Base-by-base conservation (phyloP, 108 stramenopile genomes). In the Aurantiochytrium sp. region DNA sequence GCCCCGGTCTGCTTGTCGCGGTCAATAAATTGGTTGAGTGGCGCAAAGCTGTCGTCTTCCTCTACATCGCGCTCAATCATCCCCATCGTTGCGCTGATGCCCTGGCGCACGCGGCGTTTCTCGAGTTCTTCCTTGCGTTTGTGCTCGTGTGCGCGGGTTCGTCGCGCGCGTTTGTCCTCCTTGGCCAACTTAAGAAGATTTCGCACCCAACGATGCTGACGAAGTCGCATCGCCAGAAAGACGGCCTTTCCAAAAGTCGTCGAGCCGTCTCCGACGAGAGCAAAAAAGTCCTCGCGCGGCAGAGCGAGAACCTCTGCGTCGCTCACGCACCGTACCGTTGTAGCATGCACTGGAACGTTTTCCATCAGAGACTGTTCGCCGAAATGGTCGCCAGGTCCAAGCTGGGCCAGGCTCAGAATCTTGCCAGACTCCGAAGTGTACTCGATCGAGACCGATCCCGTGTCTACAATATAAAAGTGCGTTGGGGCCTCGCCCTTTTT, bases 131-230 rank as follows among this genome's bases (percentile, higher is more conserved):
- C 73, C n/a, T 51, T 83, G 51, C 73, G 73, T 12, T 53, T 47
- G 16, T 21, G 0, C 23, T 83, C 73, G 3, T 47, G n/a, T 16
- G 51, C 49, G 1, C 51, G 49, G 16, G 18, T 18, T 6, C 73
- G 6, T n/a, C 73, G 6, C 51, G 73, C 51, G n/a, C 73, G 73
- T 44, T 83, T 83, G 51, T 83, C 73, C n/a, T 83, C 73, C 73
- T 83, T 83, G 23, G 73, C 73, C 19, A 83, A 28, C 21, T 83
- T 83, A 16, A 83, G 51, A 0, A 83, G 73, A 53, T 83, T 83
- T 28, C 73, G 73, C 51, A 83, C 73, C 73, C 73, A 83, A 12
- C 73, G 73, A 44, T 83, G 73, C 73, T 83, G 73, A 5, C 73
- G 73, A 23, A 83, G 73, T n/a, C 73, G 44, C 73, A 83, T 83